These are phyloP conservation scores for Daldinia sp. DNA, from an alignment of 2,329 filamentous ascomycete genomes.

Conservation along the genomic window DNA sequence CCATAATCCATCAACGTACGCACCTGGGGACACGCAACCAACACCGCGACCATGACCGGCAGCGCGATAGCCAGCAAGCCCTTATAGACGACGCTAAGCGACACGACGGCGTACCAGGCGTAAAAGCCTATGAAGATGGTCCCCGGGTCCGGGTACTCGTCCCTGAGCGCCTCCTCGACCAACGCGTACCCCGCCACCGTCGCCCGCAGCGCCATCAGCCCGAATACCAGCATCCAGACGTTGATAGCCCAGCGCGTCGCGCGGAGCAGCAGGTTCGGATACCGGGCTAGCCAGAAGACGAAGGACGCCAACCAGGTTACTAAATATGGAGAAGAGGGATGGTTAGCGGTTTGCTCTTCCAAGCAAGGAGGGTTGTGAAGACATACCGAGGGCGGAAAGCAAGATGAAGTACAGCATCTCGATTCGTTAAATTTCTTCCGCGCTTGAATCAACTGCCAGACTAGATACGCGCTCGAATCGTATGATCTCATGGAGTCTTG, in stretches of 20 bases:
- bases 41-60: constrained; percentile 13
- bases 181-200: constrained; percentile 36
- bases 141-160: background rate
- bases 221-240: constrained; percentile 38
- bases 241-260: constrained; percentile 37
- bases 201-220: constrained; percentile 34
- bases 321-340: background rate
- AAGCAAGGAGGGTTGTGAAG: background rate
- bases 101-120: constrained; percentile 35
- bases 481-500: background rate
- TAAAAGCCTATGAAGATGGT: background rate
- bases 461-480: background rate
- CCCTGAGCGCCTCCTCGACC: background rate
- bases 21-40: constrained; percentile 9
- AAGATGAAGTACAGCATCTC: constrained; percentile 34
- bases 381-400: background rate
- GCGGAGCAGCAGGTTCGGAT: constrained; percentile 35
- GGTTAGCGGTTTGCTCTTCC: background rate
- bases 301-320: constrained; percentile 39
- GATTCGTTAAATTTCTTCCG: background rate
- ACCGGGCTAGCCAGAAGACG: constrained; percentile 32
- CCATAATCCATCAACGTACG: constrained; percentile 34
- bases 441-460: no score
- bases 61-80: background rate
- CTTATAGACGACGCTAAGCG: background rate